phyloP scores from a whole-genome alignment of 768 basidiomycete genomes.

The Ramaria sp. region DNA sequence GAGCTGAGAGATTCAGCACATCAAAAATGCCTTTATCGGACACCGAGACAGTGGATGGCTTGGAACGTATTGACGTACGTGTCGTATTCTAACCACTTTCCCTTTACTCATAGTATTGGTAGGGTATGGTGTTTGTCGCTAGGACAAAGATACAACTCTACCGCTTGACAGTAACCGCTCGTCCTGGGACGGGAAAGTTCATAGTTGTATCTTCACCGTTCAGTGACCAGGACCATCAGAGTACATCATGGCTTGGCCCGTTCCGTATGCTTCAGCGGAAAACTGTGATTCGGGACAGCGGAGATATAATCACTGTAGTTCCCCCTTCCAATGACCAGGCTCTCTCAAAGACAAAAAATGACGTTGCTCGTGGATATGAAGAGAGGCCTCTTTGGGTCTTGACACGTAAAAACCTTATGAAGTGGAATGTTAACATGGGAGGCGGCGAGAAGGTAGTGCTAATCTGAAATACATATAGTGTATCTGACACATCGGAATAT shows the following conservation, averaged over 20 bases:
- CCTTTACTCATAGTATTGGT: conserved; percentile 3
- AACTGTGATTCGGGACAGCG: conserved; percentile 18
- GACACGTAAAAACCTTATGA: conserved; percentile 22
- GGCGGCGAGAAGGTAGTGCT: conserved; percentile 45
- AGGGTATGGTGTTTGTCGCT: conserved; percentile 26
- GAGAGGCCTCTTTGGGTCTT: conserved; percentile 7
- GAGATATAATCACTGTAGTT: conserved; percentile 56
- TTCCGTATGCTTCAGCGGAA: neutral
- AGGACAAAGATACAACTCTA: conserved; percentile 5
- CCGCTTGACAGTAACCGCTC: conserved; percentile 6
- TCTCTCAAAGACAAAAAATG: neutral
- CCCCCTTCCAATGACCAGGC: conserved; percentile 15
- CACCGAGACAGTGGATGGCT: conserved; percentile 52
- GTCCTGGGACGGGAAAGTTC: conserved; percentile 7
- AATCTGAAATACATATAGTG: neutral
- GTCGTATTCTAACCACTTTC: neutral
- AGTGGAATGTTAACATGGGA: conserved; percentile 56
- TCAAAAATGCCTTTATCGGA: conserved; percentile 35
- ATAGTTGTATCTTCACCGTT: neutral
- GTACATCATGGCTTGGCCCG: conserved; percentile 6
- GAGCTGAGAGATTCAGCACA: conserved; percentile 55
- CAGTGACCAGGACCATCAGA: conserved; percentile 1
- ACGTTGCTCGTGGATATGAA: neutral
- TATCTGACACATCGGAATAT: neutral
- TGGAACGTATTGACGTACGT: conserved; percentile 57